A percentile compares a stretch with the other conserved stretches of the same genome.
phyloP scores from a whole-genome alignment of 2,329 filamentous ascomycete species.

The Cercospora citrullina region DNA sequence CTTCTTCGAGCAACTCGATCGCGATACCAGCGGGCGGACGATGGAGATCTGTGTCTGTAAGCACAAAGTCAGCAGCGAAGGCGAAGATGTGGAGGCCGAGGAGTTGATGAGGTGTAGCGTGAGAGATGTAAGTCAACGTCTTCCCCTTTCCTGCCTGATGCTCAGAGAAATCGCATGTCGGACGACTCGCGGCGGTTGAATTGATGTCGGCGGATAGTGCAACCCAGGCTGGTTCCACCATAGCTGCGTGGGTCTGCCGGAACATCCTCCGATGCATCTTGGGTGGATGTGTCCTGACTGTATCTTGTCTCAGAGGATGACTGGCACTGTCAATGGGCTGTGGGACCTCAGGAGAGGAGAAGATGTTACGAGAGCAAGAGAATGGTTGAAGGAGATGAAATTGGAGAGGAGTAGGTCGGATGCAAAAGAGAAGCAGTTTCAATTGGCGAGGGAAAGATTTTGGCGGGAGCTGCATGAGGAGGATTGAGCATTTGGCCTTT shows the following conservation, averaged over 20 bases:
- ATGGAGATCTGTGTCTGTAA: constrained; percentile 13
- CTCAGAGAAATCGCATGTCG: not conserved
- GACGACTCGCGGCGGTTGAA: not conserved
- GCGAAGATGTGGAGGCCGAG: constrained; percentile 8
- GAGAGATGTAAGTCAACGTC: constrained; percentile 15
- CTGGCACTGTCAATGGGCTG: not conserved
- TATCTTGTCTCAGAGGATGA: not conserved
- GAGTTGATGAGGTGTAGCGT: constrained; percentile 16
- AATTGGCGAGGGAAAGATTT: not conserved
- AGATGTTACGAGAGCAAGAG: constrained; percentile 2
- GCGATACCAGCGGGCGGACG: not conserved
- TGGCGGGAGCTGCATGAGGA: not conserved
- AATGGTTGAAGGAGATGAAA: constrained; percentile 10
- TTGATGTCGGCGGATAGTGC: constrained; percentile 11
- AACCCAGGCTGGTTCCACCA: constrained; percentile 22
- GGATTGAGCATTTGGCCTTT: not conserved
- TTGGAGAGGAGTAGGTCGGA: not conserved
- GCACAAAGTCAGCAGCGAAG: not conserved
- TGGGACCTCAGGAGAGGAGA: constrained; percentile 3
- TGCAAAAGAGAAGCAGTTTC: not conserved
- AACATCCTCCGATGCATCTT: constrained; percentile 18
- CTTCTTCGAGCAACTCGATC: not conserved
- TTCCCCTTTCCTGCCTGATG: not conserved
- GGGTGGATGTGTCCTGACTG: constrained; percentile 23
- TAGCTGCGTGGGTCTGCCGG: constrained; percentile 18